Percentiles rank a stretch among this genome's conserved stretches.
These are phyloP conservation scores for Sparassis latifolia DNA, from an alignment of 1,284 basidiomycete genomes.

Conservation along the genomic window DNA sequence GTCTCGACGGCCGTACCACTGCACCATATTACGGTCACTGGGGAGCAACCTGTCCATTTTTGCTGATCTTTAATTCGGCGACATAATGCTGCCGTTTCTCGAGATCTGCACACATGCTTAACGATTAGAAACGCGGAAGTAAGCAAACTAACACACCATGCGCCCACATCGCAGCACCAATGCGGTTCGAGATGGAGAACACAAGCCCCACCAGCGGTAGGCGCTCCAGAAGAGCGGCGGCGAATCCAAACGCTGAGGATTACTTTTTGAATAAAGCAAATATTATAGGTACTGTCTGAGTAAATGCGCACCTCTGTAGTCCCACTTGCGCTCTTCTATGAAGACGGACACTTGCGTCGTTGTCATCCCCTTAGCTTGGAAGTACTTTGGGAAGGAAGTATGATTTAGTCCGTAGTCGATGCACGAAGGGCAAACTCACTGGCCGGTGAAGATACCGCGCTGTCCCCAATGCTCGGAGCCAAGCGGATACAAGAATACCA, in stretches of 20 bases:
- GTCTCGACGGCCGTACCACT: no score
- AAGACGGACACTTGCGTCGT: constrained; percentile 61
- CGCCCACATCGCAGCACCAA: constrained; percentile 90
- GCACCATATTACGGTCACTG: no score
- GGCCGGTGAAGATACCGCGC: constrained; percentile 66
- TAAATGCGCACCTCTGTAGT: constrained; percentile 57
- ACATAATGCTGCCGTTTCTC: constrained; percentile 77
- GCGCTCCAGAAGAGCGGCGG: constrained; percentile 70
- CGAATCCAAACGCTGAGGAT: constrained; percentile 70
- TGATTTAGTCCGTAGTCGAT: not conserved
- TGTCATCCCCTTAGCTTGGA: constrained; percentile 76
- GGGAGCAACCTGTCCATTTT: no score
- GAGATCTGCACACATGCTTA: constrained; percentile 39
- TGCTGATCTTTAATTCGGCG: constrained; percentile 15
- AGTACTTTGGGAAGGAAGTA: constrained; percentile 49
- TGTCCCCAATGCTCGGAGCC: constrained; percentile 63
- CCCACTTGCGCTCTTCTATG: constrained; percentile 84
- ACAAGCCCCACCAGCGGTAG: constrained; percentile 74
- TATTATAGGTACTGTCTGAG: not conserved
- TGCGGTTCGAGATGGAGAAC: constrained; percentile 79
- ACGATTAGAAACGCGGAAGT: not conserved
- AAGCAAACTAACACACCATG: constrained; percentile 44
- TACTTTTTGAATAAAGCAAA: not conserved
- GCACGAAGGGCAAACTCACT: constrained; percentile 30
- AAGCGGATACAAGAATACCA: constrained; percentile 58